phyloP scores from a whole-genome alignment of 2,329 filamentous ascomycete species.

The Tothia fuscella region DNA sequence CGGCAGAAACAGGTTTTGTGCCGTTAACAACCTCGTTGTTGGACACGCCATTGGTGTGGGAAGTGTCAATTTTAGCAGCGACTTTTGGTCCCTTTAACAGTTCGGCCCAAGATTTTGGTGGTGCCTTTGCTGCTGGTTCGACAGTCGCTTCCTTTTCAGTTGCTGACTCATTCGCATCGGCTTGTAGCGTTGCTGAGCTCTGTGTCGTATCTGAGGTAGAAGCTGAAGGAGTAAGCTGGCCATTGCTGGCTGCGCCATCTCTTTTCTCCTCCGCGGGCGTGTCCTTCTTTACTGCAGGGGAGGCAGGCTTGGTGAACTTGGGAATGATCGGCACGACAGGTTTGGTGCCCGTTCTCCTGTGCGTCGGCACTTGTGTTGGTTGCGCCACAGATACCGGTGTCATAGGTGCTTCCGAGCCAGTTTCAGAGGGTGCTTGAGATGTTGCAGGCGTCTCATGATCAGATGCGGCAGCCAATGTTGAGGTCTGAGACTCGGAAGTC shows the following conservation, averaged over 20 bases:
- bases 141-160: slow-evolving; percentile 17
- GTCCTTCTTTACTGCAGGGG: slow-evolving; percentile 21
- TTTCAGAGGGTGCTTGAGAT: slow-evolving; percentile 46
- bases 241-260: background rate
- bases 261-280: slow-evolving; percentile 15
- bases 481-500: slow-evolving; percentile 29
- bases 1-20: slow-evolving; percentile 50
- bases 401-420: slow-evolving; percentile 41
- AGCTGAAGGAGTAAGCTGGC: background rate
- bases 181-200: background rate
- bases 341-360: slow-evolving; percentile 31
- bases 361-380: slow-evolving; percentile 14
- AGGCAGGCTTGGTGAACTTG: too few species aligned
- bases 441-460: slow-evolving; percentile 45
- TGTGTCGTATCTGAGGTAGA: background rate
- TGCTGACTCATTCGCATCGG: background rate
- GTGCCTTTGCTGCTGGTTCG: slow-evolving; percentile 31
- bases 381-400: slow-evolving; percentile 42
- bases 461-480: slow-evolving; percentile 32
- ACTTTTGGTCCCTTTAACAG: slow-evolving; percentile 44
- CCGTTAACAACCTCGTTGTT: slow-evolving; percentile 30
- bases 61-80: slow-evolving; percentile 14
- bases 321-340: slow-evolving; percentile 38
- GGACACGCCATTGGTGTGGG: slow-evolving; percentile 18
- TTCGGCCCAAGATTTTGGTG: slow-evolving; percentile 54